phyloP scores from a whole-genome alignment of 768 basidiomycete genomes.

The Podaxis mareebaensis region DNA sequence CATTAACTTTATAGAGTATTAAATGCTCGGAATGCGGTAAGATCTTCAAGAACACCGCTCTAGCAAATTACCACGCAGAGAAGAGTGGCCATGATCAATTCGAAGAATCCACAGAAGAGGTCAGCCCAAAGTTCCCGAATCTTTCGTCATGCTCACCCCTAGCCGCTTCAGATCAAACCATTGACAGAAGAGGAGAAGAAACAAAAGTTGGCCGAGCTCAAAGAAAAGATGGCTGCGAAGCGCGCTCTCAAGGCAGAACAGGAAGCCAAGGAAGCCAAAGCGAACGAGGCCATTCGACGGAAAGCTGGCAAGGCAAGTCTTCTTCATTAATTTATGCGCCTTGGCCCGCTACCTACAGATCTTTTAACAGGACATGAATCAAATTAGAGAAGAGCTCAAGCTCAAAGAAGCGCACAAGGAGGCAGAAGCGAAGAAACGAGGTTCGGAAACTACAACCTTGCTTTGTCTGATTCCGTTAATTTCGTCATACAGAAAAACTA shows the following conservation, averaged over 20 bases:
- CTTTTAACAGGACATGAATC: slow-evolving; percentile 58
- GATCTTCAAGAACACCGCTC: slow-evolving; percentile 79
- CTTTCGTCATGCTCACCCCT: background rate
- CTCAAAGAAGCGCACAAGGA: slow-evolving; percentile 82
- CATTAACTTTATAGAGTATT: slow-evolving; percentile 56
- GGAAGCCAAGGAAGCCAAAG: slow-evolving; percentile 71
- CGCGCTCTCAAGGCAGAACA: slow-evolving; percentile 68
- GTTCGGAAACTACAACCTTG: slow-evolving; percentile 36
- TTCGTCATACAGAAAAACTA: slow-evolving; percentile 67
- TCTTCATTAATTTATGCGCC: background rate
- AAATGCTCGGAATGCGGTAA: slow-evolving; percentile 86
- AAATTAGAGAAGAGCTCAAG: slow-evolving; percentile 75
- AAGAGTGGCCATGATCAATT: slow-evolving; percentile 96
- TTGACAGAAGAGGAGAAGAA: slow-evolving; percentile 94
- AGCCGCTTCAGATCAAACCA: slow-evolving; percentile 71
- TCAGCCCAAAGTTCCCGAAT: slow-evolving; percentile 25
- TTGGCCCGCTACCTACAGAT: background rate
- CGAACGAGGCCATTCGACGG: slow-evolving; percentile 77
- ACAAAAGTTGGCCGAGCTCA: slow-evolving; percentile 75
- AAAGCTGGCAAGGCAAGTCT: slow-evolving; percentile 76
- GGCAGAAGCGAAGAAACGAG: slow-evolving; percentile 76
- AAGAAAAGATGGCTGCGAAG: slow-evolving; percentile 79
- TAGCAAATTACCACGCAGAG: slow-evolving; percentile 92
- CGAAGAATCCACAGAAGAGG: slow-evolving; percentile 95
- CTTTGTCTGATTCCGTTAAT: background rate